phyloP scores from a whole-genome alignment of 352 stramenopile genomes.

The Aphanomyces invadans region DNA sequence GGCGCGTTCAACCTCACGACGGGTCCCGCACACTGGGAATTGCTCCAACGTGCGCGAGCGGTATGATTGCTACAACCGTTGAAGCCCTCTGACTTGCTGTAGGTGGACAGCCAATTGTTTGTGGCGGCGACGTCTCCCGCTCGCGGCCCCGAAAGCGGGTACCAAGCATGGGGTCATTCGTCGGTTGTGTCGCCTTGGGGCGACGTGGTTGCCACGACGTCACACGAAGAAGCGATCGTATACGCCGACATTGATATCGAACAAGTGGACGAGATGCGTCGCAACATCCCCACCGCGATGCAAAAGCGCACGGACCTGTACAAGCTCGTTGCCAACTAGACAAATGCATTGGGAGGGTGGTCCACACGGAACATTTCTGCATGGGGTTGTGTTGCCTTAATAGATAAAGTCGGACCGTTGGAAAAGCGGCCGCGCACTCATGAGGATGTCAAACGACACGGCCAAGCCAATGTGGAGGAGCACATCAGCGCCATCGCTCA shows the following conservation, averaged over 20 bases:
- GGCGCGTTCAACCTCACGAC: slow-evolving; percentile 85
- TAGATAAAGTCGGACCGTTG: slow-evolving; percentile 72
- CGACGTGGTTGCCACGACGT: slow-evolving; percentile 92
- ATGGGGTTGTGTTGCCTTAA: slow-evolving; percentile 26
- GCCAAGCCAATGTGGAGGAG: slow-evolving; percentile 61
- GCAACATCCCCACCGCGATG: slow-evolving; percentile 91
- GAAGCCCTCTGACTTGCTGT: no score
- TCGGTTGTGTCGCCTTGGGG: slow-evolving; percentile 96
- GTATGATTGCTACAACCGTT: slow-evolving; percentile 28
- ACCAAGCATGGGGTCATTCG: slow-evolving; percentile 99
- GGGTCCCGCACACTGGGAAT: slow-evolving; percentile 97
- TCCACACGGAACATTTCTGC: neutral
- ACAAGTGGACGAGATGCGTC: slow-evolving; percentile 91
- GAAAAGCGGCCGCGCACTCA: slow-evolving; percentile 42
- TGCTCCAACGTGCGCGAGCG: slow-evolving; percentile 94
- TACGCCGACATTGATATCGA: slow-evolving; percentile 94
- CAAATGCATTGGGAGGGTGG: neutral
- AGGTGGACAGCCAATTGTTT: slow-evolving; percentile 91
- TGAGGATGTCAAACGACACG: slow-evolving; percentile 71
- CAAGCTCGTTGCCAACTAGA: slow-evolving; percentile 76
- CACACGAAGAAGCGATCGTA: slow-evolving; percentile 89
- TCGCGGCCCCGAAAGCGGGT: slow-evolving; percentile 89
- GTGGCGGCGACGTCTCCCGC: slow-evolving; percentile 95
- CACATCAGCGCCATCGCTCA: slow-evolving; percentile 66
- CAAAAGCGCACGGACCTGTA: slow-evolving; percentile 97